These are phyloP conservation scores for Musa beccarii DNA, from an alignment of 176 grass and related monocot genomes.

Conservation along the genomic window DNA sequence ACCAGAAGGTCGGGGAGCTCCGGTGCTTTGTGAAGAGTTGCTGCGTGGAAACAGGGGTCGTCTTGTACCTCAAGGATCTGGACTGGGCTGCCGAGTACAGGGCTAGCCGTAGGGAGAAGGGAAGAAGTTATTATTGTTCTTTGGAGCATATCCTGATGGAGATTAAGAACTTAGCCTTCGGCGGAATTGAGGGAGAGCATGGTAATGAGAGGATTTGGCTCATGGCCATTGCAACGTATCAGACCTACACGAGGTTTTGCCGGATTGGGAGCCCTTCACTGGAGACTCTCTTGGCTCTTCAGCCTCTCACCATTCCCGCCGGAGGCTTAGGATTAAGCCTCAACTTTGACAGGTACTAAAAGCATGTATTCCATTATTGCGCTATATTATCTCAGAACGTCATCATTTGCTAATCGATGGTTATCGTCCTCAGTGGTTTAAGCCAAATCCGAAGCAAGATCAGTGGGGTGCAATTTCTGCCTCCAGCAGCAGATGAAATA, in stretches of 20 bases:
- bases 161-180: conserved; percentile 40
- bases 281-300: conserved; percentile 55
- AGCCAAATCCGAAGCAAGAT: neutral
- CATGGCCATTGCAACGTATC: conserved; percentile 53
- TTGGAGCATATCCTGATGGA: conserved; percentile 79
- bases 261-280: conserved; percentile 47
- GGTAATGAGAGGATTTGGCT: conserved; percentile 46
- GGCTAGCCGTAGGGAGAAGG: conserved; percentile 29
- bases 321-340: conserved; percentile 43
- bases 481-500: neutral
- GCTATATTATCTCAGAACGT: too few species aligned
- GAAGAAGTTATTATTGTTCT: conserved; percentile 42
- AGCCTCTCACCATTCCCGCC: conserved; percentile 37
- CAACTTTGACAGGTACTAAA: conserved; percentile 35
- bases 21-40: conserved; percentile 42
- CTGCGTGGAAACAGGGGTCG: conserved; percentile 40
- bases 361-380: neutral
- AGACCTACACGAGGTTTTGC: conserved; percentile 38
- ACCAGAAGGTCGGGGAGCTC: conserved; percentile 40
- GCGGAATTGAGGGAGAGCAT: neutral
- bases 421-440: too few species aligned
- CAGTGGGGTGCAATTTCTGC: conserved; percentile 16
- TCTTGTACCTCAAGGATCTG: conserved; percentile 69
- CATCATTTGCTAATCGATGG: too few species aligned
- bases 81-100: conserved; percentile 48